Conservation (phyloP, 2,329 filamentous ascomycete species). For the Penicillium italicum region DNA sequence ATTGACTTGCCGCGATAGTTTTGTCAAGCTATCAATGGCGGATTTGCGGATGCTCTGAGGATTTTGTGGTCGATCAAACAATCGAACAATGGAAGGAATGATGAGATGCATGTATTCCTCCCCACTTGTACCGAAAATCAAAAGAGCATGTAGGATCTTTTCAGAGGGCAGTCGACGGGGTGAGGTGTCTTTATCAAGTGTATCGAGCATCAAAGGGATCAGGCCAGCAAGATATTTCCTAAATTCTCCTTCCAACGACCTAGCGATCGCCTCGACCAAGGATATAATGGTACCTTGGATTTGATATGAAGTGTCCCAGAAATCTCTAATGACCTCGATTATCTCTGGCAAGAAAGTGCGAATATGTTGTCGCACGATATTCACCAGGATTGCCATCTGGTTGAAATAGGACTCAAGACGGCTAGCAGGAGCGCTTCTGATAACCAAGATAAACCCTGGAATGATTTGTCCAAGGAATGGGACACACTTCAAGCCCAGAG, state of each 20-base stretch:
- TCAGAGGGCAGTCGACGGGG: slow-evolving; percentile 77
- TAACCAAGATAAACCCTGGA: slow-evolving; percentile 86
- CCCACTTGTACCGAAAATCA: slow-evolving; percentile 91
- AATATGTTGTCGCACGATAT: slow-evolving; percentile 95
- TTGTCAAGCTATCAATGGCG: slow-evolving; percentile 91
- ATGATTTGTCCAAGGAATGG: slow-evolving; percentile 92
- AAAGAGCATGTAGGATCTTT: slow-evolving; percentile 86
- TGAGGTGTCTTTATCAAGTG: slow-evolving; percentile 80
- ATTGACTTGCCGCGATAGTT: slow-evolving; percentile 92
- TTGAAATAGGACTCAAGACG: slow-evolving; percentile 96
- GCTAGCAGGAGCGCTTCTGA: slow-evolving; percentile 71
- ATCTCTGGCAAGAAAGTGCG: slow-evolving; percentile 85
- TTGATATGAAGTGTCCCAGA: slow-evolving; percentile 76
- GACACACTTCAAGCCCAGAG: slow-evolving; percentile 91
- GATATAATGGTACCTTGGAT: slow-evolving; percentile 89
- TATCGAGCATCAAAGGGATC: slow-evolving; percentile 88
- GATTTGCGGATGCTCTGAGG: slow-evolving; percentile 75
- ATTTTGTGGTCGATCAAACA: slow-evolving; percentile 86
- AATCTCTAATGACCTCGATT: slow-evolving; percentile 79
- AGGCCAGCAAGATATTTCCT: slow-evolving; percentile 89
- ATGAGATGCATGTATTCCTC: slow-evolving; percentile 99
- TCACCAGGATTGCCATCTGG: slow-evolving; percentile 86
- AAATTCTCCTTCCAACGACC: slow-evolving; percentile 94
- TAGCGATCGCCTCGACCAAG: slow-evolving; percentile 88
- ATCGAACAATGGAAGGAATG: slow-evolving; percentile 87